These are phyloP conservation scores for Lepidopterella palustris DNA, from an alignment of 495 filamentous ascomycete genomes.

Conservation along the genomic window DNA sequence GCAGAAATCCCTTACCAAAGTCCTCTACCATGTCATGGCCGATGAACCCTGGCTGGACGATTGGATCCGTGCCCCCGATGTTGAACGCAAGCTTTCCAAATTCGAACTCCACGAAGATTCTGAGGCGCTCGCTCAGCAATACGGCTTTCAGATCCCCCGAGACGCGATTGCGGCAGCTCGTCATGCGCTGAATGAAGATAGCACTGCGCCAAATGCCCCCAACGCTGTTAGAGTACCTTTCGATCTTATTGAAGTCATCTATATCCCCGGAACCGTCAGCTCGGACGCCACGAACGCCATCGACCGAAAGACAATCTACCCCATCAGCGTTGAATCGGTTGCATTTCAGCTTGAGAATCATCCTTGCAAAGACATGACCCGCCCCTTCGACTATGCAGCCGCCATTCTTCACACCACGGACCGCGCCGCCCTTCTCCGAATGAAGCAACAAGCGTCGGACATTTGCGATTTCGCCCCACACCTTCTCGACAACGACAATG, in stretches of 20 bases:
- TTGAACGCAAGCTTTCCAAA: conserved; percentile 24
- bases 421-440: conserved; percentile 4
- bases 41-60: conserved; percentile 26
- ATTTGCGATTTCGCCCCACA: conserved; percentile 25
- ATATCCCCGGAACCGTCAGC: conserved; percentile 25
- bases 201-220: background rate
- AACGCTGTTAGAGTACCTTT: conserved; percentile 7
- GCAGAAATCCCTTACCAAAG: conserved; percentile 21
- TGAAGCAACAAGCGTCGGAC: conserved; percentile 17
- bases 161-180: conserved; percentile 22
- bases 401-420: conserved; percentile 15
- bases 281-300: conserved; percentile 24
- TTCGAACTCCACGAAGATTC: conserved; percentile 23
- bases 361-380: conserved; percentile 18
- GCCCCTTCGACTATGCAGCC: conserved; percentile 14
- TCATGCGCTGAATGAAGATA: background rate
- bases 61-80: conserved; percentile 25
- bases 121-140: conserved; percentile 9
- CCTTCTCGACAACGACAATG: conserved; percentile 27
- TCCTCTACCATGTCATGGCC: conserved; percentile 23
- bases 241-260: conserved; percentile 28
- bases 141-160: conserved; percentile 10
- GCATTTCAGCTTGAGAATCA: conserved; percentile 14
- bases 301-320: conserved; percentile 20
- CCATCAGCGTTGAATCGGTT: conserved; percentile 16